Conservation (phyloP, 2,329 filamentous ascomycete genomes). For the Cercospora janseana region DNA sequence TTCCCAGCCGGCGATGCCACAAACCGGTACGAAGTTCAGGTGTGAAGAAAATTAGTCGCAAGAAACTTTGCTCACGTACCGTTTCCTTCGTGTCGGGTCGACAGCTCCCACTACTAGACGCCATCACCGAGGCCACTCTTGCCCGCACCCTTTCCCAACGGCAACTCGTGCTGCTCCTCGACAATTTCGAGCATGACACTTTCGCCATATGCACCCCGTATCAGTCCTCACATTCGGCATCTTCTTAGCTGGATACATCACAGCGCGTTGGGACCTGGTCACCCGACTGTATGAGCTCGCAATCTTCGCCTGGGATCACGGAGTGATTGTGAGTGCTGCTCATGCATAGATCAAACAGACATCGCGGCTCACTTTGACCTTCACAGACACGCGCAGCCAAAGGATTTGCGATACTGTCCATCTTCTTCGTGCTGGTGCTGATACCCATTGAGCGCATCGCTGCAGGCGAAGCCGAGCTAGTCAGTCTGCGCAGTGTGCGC, state of each 20-base stretch:
- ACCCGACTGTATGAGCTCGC: constrained; percentile 95
- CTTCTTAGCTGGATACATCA: constrained; percentile 99
- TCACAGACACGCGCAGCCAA: constrained; percentile 76
- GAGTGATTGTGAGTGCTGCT: constrained; percentile 70
- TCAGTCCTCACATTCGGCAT: constrained; percentile 93
- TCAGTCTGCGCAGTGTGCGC: constrained; percentile 50
- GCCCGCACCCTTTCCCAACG: not conserved
- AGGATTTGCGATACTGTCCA: constrained; percentile 76
- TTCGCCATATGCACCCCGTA: constrained; percentile 81
- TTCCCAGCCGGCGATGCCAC: too few species aligned
- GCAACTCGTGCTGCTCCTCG: not conserved
- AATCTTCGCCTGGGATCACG: constrained; percentile 97
- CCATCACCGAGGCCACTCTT: constrained; percentile 7
- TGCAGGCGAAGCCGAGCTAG: constrained; percentile 72
- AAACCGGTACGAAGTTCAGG: not conserved
- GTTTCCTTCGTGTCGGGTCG: not conserved
- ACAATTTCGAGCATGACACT: constrained; percentile 16
- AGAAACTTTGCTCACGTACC: too few species aligned
- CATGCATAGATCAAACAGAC: not conserved
- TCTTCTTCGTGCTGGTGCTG: constrained; percentile 80
- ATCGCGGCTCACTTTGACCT: not conserved
- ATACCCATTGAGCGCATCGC: constrained; percentile 83
- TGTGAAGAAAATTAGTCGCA: too few species aligned
- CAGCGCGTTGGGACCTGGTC: constrained; percentile 97
- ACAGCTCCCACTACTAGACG: not conserved